phyloP scores from a whole-genome alignment of 163 green algal genomes.

The Chloromonas sp. region DNA sequence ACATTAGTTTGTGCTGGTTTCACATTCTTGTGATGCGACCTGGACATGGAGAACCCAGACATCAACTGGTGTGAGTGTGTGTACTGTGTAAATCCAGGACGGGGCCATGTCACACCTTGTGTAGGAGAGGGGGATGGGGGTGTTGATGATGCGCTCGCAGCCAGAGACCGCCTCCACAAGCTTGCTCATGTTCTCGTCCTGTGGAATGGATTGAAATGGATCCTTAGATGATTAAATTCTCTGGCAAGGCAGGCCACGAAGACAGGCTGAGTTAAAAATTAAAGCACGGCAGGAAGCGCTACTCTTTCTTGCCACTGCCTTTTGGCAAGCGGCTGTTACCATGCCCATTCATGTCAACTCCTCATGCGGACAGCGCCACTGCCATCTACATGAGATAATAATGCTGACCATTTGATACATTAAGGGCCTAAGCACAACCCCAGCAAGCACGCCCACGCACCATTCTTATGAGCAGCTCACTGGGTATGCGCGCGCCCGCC shows the following conservation, averaged over 20 bases:
- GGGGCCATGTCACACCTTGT: conserved; percentile 26
- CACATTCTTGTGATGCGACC: background rate
- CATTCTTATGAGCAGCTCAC: conserved; percentile 30
- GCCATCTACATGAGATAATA: no score
- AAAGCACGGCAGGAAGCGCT: no score
- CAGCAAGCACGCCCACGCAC: no score
- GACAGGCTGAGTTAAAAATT: no score
- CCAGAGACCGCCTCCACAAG: conserved; percentile 25
- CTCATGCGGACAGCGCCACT: no score
- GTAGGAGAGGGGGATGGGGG: conserved; percentile 56
- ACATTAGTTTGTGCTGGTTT: background rate
- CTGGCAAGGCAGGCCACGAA: no score
- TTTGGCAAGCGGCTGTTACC: no score
- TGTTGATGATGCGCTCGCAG: conserved; percentile 61
- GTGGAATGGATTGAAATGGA: background rate
- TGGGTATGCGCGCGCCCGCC: conserved; percentile 10
- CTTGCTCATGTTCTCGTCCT: conserved; percentile 34
- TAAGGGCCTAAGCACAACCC: no score
- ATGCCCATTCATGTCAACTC: no score
- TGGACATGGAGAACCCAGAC: background rate
- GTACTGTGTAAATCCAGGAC: background rate
- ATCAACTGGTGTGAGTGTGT: background rate
- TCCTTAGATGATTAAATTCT: no score
- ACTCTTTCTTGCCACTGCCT: no score
- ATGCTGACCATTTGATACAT: no score